Evolutionary conservation across 2,329 filamentous ascomycete genomes (phyloP), one percentile per base, ranked within the genome.

Genomic region (Pseudogymnoascus sp.): DNA sequence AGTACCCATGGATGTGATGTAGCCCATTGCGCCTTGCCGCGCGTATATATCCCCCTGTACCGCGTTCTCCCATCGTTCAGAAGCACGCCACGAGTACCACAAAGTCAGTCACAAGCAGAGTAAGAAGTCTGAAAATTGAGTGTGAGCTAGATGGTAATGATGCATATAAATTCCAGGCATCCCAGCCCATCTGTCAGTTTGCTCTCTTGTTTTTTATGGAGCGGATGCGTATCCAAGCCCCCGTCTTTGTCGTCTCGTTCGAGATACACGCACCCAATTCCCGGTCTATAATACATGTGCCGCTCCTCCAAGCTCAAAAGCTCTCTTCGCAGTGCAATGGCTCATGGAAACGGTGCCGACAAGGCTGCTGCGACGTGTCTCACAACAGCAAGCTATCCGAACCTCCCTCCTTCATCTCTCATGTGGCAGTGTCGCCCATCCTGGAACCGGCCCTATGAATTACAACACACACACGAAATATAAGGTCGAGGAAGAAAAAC

Each of bases 361-460:
- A 10, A 56, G 31, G 47, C 10, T 31, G 14, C 26, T 56, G 26
- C n/a, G 31, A n/a, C 47, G n/a, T 56, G 10, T n/a, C 16, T 33
- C n/a, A 29, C 50, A 19, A 33, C 11, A 33, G 50, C 7, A 56
- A 33, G 26, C n/a, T 21, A 56, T 33, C 50, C 14, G 11, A 21
- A 56, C 14, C 29, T 14, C 29, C 29, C 10, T 21, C n/a, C 14
- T 33, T 21, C 50, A 33, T 56, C 10, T 56, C 50, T 21, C 50
- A 33, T 56, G 50, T 56, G 26, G n/a, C 50, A 19, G 26, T 56
- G 50, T 56, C n/a, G 29, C 50, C 29, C 26, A 33, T 33, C 50
- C 50, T 19, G 50, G 50, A 56, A 56, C 50, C 50, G 29, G 50
- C 29, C 50, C 26, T 56, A 33, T 56, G 50, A 56, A 56, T 33